phyloP scores from a whole-genome alignment of 768 basidiomycete species.

The Chlorophyllum brunneum region DNA sequence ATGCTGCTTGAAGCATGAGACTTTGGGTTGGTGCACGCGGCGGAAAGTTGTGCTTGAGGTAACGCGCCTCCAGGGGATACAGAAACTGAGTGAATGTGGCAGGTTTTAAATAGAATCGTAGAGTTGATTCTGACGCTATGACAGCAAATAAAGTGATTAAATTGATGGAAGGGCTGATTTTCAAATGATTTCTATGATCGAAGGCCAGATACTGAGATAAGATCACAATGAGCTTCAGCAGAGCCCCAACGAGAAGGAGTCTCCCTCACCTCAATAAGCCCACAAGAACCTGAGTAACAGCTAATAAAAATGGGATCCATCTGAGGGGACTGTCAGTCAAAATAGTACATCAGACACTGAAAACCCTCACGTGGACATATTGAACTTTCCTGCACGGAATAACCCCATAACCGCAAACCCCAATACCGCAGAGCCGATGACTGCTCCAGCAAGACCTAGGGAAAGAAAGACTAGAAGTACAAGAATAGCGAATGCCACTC shows the following conservation, averaged over 20 bases:
- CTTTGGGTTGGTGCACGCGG: no score
- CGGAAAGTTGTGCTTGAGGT: no score
- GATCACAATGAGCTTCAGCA: neutral
- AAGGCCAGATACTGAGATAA: conserved; percentile 36
- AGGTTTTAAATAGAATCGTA: neutral
- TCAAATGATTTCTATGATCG: conserved; percentile 41
- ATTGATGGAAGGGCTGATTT: neutral
- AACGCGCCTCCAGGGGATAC: no score
- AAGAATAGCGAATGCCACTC: conserved; percentile 43
- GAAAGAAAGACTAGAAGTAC: conserved; percentile 39
- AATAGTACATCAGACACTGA: conserved; percentile 1
- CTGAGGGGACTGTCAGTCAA: conserved; percentile 18
- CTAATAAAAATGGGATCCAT: conserved; percentile 45
- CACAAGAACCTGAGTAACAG: conserved; percentile 37
- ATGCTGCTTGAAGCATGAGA: no score
- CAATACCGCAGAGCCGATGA: conserved; percentile 42
- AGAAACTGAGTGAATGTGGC: no score
- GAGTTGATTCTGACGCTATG: neutral
- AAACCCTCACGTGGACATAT: conserved; percentile 46
- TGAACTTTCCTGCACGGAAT: conserved; percentile 39
- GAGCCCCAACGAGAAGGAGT: neutral
- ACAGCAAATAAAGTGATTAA: no score
- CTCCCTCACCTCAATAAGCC: conserved; percentile 35
- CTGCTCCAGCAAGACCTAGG: conserved; percentile 41
- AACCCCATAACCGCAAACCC: conserved; percentile 43